phyloP scores from a whole-genome alignment of 805 yeast species.

The Myxozyma neotropica region DNA sequence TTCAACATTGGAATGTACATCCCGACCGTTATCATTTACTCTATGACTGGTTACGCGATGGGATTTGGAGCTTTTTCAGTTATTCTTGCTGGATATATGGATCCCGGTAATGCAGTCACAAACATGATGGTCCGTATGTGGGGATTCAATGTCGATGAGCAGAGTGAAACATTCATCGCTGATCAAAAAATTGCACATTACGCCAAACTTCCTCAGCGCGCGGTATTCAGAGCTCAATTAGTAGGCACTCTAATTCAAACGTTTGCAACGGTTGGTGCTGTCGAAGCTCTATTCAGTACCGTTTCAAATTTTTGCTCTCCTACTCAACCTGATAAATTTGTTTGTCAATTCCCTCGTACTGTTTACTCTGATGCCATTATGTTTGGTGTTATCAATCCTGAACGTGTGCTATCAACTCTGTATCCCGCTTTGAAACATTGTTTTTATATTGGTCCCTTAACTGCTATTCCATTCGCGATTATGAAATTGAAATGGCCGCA shows the following conservation, averaged over 20 bases:
- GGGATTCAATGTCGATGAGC: slow-evolving; percentile 63
- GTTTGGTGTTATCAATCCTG: slow-evolving; percentile 21
- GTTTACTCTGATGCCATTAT: slow-evolving; percentile 21
- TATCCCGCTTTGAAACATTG: slow-evolving; percentile 18
- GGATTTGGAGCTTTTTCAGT: slow-evolving; percentile 43
- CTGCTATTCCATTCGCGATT: slow-evolving; percentile 18
- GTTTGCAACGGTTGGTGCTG: slow-evolving; percentile 18
- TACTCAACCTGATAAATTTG: slow-evolving; percentile 19
- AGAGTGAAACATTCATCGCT: slow-evolving; percentile 62
- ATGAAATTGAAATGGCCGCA: slow-evolving; percentile 11
- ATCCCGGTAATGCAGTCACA: slow-evolving; percentile 58
- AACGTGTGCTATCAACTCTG: slow-evolving; percentile 14
- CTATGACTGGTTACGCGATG: slow-evolving; percentile 47
- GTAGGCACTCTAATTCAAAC: slow-evolving; percentile 19
- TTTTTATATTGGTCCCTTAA: slow-evolving; percentile 15
- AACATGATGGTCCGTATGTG: slow-evolving; percentile 54
- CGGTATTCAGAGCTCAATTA: slow-evolving; percentile 46
- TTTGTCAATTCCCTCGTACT: slow-evolving; percentile 15
- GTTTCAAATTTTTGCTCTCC: slow-evolving; percentile 16
- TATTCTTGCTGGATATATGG: slow-evolving; percentile 23
- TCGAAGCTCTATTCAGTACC: slow-evolving; percentile 14
- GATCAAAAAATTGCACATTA: slow-evolving; percentile 61
- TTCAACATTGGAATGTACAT: slow-evolving; percentile 38
- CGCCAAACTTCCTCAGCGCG: slow-evolving; percentile 48
- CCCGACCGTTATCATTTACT: slow-evolving; percentile 41